These are phyloP conservation scores for Zygoascus ofunaensis DNA, from an alignment of 805 yeast species.

Conservation along the genomic window DNA sequence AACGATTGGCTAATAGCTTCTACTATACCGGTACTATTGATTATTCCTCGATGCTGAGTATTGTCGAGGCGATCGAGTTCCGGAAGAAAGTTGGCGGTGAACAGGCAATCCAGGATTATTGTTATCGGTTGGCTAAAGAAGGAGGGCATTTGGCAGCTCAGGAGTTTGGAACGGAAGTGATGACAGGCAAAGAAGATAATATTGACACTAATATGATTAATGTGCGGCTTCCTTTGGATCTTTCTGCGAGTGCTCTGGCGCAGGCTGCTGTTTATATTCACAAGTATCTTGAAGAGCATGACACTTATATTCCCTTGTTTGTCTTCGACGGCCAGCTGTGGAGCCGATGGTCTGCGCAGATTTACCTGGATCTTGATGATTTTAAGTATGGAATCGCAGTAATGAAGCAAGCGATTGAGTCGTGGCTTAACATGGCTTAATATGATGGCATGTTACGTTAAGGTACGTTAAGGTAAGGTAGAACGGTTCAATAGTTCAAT, in stretches of 20 bases:
- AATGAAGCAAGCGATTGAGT: slow-evolving; percentile 25
- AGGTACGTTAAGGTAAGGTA: too few relatives aligned
- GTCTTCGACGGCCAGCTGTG: slow-evolving; percentile 35
- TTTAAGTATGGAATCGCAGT: slow-evolving; percentile 39
- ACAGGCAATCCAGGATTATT: slow-evolving; percentile 40
- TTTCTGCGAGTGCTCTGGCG: slow-evolving; percentile 13
- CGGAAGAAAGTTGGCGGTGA: slow-evolving; percentile 50
- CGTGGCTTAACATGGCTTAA: too few relatives aligned
- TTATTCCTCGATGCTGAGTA: slow-evolving; percentile 35
- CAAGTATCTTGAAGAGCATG: slow-evolving; percentile 23
- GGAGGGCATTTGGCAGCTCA: slow-evolving; percentile 36
- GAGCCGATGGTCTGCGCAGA: slow-evolving; percentile 50
- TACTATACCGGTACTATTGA: slow-evolving; percentile 42
- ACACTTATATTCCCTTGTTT: slow-evolving; percentile 42
- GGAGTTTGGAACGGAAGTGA: slow-evolving; percentile 33
- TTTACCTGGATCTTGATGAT: slow-evolving; percentile 50
- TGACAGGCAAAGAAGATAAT: slow-evolving; percentile 32
- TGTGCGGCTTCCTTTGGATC: slow-evolving; percentile 31
- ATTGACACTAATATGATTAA: slow-evolving; percentile 38
- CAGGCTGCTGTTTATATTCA: slow-evolving; percentile 18
- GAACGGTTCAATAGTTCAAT: too few relatives aligned
- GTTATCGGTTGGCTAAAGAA: slow-evolving; percentile 35
- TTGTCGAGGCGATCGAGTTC: slow-evolving; percentile 46
- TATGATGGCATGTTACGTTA: too few relatives aligned
- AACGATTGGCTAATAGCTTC: slow-evolving; percentile 36